These are phyloP conservation scores for Ophiobolus disseminans DNA, from an alignment of 2,329 filamentous ascomycete species.

Conservation along the genomic window DNA sequence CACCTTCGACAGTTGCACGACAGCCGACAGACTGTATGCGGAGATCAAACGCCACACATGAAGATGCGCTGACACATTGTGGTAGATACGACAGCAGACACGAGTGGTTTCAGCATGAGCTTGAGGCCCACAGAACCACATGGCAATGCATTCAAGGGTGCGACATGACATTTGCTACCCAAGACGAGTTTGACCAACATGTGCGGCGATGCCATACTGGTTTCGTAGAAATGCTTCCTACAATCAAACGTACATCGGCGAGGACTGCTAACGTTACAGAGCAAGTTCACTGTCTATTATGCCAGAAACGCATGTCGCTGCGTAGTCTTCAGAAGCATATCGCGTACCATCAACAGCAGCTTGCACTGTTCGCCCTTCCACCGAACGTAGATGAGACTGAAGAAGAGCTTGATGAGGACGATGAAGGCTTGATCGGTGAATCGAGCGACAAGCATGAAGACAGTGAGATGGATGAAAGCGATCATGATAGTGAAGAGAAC, in stretches of 20 bases:
- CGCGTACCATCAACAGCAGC: conserved; percentile 30
- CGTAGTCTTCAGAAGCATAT: conserved; percentile 24
- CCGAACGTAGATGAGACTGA: conserved; percentile 20
- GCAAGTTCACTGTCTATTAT: conserved; percentile 17
- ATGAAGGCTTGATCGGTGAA: too few relatives aligned
- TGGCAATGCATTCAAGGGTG: conserved; percentile 32
- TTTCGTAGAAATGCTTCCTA: conserved; percentile 6
- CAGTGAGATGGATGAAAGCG: neutral
- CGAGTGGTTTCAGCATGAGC: conserved; percentile 32
- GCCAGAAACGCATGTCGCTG: conserved; percentile 16
- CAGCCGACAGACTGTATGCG: conserved; percentile 28
- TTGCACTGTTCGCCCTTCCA: conserved; percentile 33
- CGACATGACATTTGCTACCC: conserved; percentile 3
- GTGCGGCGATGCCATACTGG: conserved; percentile 11
- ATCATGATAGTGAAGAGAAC: too few relatives aligned
- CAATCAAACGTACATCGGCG: conserved; percentile 7
- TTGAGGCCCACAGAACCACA: conserved; percentile 21
- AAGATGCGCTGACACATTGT: conserved; percentile 2
- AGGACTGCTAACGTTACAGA: conserved; percentile 1
- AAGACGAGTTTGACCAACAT: conserved; percentile 15
- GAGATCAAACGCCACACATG: conserved; percentile 12
- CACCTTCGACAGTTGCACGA: conserved; percentile 27
- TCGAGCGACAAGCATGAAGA: neutral
- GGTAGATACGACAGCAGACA: neutral
- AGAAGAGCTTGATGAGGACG: conserved; percentile 10